These are phyloP conservation scores for Sclerotiophoma versabilis DNA, from an alignment of 2,329 filamentous ascomycete species.

Conservation along the genomic window DNA sequence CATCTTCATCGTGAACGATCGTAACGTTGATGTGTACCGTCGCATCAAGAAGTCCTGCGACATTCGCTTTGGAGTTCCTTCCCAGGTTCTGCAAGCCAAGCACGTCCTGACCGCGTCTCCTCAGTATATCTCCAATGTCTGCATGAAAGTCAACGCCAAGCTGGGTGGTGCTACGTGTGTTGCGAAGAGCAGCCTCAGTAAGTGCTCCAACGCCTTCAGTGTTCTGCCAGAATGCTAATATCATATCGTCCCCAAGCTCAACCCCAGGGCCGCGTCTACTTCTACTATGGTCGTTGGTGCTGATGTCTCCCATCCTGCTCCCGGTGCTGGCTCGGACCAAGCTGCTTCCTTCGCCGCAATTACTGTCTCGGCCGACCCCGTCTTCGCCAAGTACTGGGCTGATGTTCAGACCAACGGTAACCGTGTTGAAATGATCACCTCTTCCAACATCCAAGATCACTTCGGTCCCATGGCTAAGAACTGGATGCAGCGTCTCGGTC, in stretches of 20 bases:
- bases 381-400: conserved; percentile 75
- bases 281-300: conserved; percentile 84
- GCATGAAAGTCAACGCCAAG: conserved; percentile 97
- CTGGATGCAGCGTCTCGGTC: conserved; percentile 67
- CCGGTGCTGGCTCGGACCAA: conserved; percentile 55
- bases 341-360: conserved; percentile 83
- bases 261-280: conserved; percentile 25
- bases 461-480: conserved; percentile 68
- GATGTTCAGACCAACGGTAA: conserved; percentile 83
- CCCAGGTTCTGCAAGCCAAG: conserved; percentile 77
- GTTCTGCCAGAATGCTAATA: not conserved
- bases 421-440: conserved; percentile 78
- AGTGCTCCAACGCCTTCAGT: not conserved
- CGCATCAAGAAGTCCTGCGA: conserved; percentile 90
- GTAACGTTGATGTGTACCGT: conserved; percentile 76
- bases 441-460: conserved; percentile 69
- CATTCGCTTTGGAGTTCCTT: conserved; percentile 81
- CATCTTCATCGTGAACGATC: conserved; percentile 77
- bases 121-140: conserved; percentile 92
- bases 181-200: conserved; percentile 49
- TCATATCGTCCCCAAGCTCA: conserved; percentile 7
- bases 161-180: conserved; percentile 80
- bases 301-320: conserved; percentile 85
- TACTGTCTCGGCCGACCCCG: conserved; percentile 79
- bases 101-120: conserved; percentile 74